Evolutionary conservation across 2,329 filamentous ascomycete species (phyloP).

Genomic region (Ceratocystis cubensis): DNA sequence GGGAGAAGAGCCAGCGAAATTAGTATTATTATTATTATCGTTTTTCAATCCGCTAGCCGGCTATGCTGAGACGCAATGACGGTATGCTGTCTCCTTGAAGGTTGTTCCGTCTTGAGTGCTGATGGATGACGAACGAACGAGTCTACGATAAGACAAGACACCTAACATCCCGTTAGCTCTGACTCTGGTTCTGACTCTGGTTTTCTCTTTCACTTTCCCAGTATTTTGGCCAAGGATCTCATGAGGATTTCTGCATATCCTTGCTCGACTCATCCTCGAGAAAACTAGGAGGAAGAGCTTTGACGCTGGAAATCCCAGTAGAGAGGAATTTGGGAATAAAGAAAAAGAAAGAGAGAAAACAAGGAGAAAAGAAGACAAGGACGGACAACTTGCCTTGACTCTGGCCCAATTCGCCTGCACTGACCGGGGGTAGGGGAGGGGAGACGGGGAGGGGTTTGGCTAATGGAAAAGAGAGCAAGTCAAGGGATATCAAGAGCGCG

Average conservation of each 20-base stretch:
- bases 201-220: background rate
- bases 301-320: background rate
- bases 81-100: background rate
- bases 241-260: background rate
- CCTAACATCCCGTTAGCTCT: background rate
- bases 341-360: background rate
- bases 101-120: background rate
- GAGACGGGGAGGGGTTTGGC: background rate
- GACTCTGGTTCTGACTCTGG: background rate
- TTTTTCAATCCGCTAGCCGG: too few relatives aligned
- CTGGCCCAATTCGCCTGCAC: background rate
- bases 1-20: too few relatives aligned
- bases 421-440: background rate
- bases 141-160: background rate
- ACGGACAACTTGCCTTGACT: background rate
- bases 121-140: background rate
- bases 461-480: background rate
- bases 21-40: too few relatives aligned
- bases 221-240: background rate
- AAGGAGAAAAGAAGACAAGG: background rate
- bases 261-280: background rate
- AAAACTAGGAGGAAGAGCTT: background rate
- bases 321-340: background rate
- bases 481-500: background rate
- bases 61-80: background rate